Base-by-base conservation (phyloP, 2,329 filamentous ascomycete species). In the Xylariaceae sp. region DNA sequence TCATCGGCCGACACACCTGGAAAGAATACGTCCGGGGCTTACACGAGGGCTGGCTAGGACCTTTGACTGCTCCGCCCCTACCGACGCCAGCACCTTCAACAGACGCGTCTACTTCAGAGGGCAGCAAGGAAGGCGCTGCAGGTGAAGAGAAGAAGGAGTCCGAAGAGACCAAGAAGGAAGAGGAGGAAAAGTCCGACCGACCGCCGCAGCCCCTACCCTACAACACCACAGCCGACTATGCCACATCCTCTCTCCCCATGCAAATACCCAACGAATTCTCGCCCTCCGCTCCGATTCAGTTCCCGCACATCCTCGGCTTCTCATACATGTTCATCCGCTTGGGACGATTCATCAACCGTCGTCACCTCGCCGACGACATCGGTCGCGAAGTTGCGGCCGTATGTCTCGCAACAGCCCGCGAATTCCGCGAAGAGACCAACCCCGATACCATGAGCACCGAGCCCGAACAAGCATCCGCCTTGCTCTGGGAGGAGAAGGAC, bases 1-100 rank as follows among this genome's bases (percentile, higher is more conserved):
- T 97, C 15, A 85, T 99, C 67, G 94, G 94, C 10, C 80, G 93
- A 58, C 89, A 97, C 72, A 88, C 93, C 8, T 99, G 94, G 94
- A 99, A 97, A 76, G 94, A 99, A 75, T 99, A 97, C 73, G 79
- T 97, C 23, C 83, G 92, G 60, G 94, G 94, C 51, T 72, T 97
- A 65, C 94, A 99, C 72, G 94, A 99, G 75, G 94, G 94, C 58
- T 99, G 94, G 93, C 77, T 99, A 23, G 93, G 94, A 0, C 92
- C 94, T 6, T 77, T 96, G 49, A 84, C 88, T 60, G 75, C 85
- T 58, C 88, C 88, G 1, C 68, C 72, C 34, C 71, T 76, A 56
- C 71, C 72, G 59, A 59, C 60, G 23, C 59, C 61, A 11, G 68
- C 68, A 35, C 61, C 59, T 5, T 11, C 59, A 37, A 18, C 45